phyloP scores from a whole-genome alignment of 2,329 filamentous ascomycete species.

The Apiospora marii region DNA sequence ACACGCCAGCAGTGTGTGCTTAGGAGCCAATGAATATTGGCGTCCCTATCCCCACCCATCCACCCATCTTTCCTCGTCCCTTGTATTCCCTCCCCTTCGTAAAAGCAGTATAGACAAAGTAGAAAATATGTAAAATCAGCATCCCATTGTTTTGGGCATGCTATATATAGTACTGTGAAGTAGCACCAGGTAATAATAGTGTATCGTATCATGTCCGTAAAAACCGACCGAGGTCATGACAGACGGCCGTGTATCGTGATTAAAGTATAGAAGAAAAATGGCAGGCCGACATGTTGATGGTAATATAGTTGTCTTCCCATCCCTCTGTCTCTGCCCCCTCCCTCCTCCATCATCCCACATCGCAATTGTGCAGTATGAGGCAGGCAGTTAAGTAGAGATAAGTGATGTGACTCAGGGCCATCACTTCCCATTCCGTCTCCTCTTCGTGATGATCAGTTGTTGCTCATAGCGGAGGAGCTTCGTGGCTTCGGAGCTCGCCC shows the following conservation, averaged over 20 bases:
- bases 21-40: not conserved
- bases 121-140: not conserved
- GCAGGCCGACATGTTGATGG: not conserved
- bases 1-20: not conserved
- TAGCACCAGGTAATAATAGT: not conserved
- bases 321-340: not conserved
- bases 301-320: no score
- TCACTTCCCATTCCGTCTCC: not conserved
- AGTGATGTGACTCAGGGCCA: not conserved
- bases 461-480: not conserved
- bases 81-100: not conserved
- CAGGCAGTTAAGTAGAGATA: not conserved
- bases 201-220: not conserved
- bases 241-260: not conserved
- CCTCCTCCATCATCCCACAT: not conserved
- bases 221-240: not conserved
- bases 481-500: slow-evolving; percentile 15
- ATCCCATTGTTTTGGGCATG: not conserved
- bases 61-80: not conserved
- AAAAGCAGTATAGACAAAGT: not conserved
- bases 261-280: not conserved
- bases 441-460: not conserved
- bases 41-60: not conserved
- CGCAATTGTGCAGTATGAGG: not conserved
- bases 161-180: not conserved